Percentiles rank a stretch among this genome's conserved stretches.
Conservation (phyloP, 148 eudicot genomes). For the Gaultheria prostrata region DNA sequence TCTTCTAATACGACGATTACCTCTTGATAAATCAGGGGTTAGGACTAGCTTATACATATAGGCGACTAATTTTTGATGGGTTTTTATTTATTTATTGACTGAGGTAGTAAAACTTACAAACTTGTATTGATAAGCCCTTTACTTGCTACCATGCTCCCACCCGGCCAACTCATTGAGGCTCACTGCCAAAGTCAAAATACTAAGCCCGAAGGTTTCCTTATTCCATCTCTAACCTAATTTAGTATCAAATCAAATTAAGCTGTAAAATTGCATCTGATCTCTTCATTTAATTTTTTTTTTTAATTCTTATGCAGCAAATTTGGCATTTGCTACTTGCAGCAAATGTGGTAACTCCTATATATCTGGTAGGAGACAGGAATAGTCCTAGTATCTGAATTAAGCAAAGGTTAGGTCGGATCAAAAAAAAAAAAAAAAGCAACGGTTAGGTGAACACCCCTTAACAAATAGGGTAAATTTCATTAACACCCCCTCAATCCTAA, state of each 20-base stretch:
- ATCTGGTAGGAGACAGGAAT: not conserved
- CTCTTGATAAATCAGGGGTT: not conserved
- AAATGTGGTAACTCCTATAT: not conserved
- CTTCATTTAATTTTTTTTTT: no score
- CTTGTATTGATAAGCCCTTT: no score
- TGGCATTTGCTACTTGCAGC: not conserved
- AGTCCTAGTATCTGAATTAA: not conserved
- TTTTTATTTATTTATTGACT: not conserved
- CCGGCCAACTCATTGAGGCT: not conserved
- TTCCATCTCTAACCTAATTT: no score
- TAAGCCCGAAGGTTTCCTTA: no score
- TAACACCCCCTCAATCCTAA: no score
- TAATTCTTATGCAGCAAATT: no score
- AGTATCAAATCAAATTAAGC: no score
- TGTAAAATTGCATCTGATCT: no score
- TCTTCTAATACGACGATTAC: not conserved
- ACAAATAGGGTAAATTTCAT: no score
- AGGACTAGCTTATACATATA: not conserved
- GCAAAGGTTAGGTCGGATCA: no score
- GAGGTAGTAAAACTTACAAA: not conserved
- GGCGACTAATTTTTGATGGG: not conserved
- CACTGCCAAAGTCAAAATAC: not conserved
- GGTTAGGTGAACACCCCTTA: conserved; percentile 21
- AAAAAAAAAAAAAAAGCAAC: no score
- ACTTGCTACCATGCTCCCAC: not conserved